These are phyloP conservation scores for Beta macrorhiza DNA, from an alignment of 179 eudicot species.

Conservation along the genomic window DNA sequence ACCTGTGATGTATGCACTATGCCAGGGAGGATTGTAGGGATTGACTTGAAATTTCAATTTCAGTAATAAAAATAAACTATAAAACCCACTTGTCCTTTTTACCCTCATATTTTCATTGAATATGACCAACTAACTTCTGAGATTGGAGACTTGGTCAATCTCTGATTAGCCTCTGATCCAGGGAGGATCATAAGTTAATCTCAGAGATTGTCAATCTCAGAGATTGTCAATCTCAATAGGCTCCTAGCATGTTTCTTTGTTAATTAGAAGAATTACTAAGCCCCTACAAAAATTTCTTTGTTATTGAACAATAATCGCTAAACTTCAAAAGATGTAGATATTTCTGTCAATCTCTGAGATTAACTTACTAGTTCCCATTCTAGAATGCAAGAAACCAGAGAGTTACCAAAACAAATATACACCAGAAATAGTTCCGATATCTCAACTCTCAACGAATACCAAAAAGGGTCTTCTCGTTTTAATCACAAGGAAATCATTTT, in stretches of 20 bases:
- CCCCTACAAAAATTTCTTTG: background rate
- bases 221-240: background rate
- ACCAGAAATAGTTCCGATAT: background rate
- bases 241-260: background rate
- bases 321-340: background rate
- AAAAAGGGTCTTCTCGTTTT: too few relatives aligned
- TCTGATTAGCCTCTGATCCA: background rate
- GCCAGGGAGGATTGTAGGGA: background rate
- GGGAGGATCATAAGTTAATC: background rate
- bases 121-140: background rate
- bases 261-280: background rate
- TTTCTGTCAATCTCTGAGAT: background rate
- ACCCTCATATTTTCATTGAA: background rate
- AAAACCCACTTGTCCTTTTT: background rate
- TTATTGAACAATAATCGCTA: background rate
- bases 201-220: background rate
- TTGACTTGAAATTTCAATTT: background rate
- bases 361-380: background rate
- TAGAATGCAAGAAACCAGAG: background rate
- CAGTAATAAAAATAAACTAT: too few relatives aligned
- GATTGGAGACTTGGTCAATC: background rate
- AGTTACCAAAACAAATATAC: background rate
- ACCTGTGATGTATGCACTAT: background rate
- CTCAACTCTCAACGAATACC: background rate
- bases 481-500: background rate